Conservation (phyloP, 352 stramenopile species). For the Pythium pyrilobum region DNA sequence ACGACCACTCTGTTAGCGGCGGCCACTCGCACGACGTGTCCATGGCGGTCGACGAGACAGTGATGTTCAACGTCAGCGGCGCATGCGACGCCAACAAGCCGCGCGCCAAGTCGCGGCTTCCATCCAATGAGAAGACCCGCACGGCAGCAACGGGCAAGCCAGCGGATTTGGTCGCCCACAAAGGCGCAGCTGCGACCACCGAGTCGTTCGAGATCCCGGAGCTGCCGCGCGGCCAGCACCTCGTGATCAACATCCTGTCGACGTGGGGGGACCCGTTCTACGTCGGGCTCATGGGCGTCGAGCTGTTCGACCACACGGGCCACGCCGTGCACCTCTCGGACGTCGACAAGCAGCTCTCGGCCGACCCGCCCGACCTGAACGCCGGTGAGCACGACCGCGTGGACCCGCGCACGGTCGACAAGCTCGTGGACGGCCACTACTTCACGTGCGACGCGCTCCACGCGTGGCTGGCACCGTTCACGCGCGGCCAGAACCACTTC, state of each 20-base stretch:
- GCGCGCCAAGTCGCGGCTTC: no score
- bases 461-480: slow-evolving; percentile 85
- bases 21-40: neutral
- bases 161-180: neutral
- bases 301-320: slow-evolving; percentile 84
- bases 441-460: slow-evolving; percentile 87
- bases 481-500: slow-evolving; percentile 63
- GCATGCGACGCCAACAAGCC: neutral
- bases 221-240: slow-evolving; percentile 55
- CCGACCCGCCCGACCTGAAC: slow-evolving; percentile 81
- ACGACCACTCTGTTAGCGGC: neutral
- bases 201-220: slow-evolving; percentile 63
- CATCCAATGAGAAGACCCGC: neutral
- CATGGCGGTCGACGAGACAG: neutral
- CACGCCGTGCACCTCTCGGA: slow-evolving; percentile 54
- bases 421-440: slow-evolving; percentile 86
- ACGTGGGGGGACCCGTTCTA: slow-evolving; percentile 91
- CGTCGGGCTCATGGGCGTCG: slow-evolving; percentile 86
- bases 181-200: slow-evolving; percentile 4
- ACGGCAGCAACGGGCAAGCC: neutral
- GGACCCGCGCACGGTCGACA: slow-evolving; percentile 81
- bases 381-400: slow-evolving; percentile 63
- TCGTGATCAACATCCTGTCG: slow-evolving; percentile 81
- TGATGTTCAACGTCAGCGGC: slow-evolving; percentile 3
- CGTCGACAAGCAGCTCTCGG: slow-evolving; percentile 63